Evolutionary conservation across 306 rosid species (phyloP).

Genomic region (Rosa lucieae): DNA sequence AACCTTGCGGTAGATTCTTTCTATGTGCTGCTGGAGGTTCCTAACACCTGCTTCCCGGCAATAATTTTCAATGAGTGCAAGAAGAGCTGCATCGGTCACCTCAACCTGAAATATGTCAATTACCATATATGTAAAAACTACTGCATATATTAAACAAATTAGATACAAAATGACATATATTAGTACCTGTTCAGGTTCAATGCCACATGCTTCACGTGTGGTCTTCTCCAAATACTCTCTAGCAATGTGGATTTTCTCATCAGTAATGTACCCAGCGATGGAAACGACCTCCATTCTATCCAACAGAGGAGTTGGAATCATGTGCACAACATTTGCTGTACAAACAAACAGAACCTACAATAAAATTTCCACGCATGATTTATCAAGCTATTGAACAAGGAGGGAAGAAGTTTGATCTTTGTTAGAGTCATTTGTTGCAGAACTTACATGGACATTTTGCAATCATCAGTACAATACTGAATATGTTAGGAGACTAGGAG

Average conservation of each 20-base stretch:
- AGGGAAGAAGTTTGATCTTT: not conserved
- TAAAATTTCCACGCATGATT: constrained; percentile 31
- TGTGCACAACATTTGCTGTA: constrained; percentile 89
- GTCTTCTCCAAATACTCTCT: constrained; percentile 91
- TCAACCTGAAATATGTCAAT: constrained; percentile 55
- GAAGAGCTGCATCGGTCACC: constrained; percentile 86
- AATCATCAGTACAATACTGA: not conserved
- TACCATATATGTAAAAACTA: not conserved
- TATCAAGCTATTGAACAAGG: not conserved
- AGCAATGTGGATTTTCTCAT: constrained; percentile 96
- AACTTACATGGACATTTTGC: not conserved
- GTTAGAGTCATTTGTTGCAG: not conserved
- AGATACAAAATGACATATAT: constrained; percentile 8
- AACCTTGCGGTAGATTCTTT: constrained; percentile 93
- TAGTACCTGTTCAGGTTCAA: constrained; percentile 74
- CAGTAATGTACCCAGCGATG: constrained; percentile 91
- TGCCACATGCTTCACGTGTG: constrained; percentile 89
- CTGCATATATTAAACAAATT: not conserved
- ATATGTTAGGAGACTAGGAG: not conserved
- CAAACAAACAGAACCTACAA: constrained; percentile 98
- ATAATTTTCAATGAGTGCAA: constrained; percentile 76
- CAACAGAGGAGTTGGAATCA: constrained; percentile 92
- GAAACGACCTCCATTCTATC: constrained; percentile 95
- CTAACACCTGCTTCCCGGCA: constrained; percentile 91
- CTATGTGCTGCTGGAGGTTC: constrained; percentile 92